Base-by-base conservation (phyloP, 352 stramenopile species). In the Phytophthora boehmeriae region DNA sequence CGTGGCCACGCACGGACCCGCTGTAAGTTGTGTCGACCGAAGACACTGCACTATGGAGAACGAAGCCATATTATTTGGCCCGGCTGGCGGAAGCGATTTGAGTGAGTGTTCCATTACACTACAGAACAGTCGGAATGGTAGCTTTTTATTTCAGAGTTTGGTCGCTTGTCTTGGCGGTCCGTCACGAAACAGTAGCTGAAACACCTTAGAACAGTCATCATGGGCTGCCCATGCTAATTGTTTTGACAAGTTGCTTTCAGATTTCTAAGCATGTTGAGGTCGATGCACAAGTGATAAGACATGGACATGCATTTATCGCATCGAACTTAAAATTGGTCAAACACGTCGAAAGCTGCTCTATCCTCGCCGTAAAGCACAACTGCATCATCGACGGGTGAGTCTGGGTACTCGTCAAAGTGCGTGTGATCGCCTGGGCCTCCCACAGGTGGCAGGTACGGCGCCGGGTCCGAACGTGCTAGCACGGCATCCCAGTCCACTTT, bases 381-480 rank as follows among this genome's bases (percentile, higher is more conserved):
- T 32, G 84, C 86, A 62, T 95, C 80, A 58, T 96, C 89, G 51
- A 95, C 73, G 32, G 91, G 88, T 16, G 86, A 96, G 63, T 98
- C 91, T 2, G 92, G 91, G 69, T 98, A 98, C 66, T 90, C 80
- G 66, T 98, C 93, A 70, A 98, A 98, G 84, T 98, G 93, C 68
- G 88, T 85, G 57, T 97, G 93, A 54, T 98, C 93, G 2, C 84
- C 87, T 2, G 88, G 85, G 4, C 89, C 89, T 1, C 77, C 71
- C 19, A 97, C 80, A 20, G 88, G 81, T 13, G 93, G 93, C 43
- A 97, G 50, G 54, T 97, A 97, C 51, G 88, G 89, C 50, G 92
- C 73, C 23, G 80, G 61, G 38, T 94, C 85, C 28, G 82, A 78
- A 52, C 80, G 78, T 45, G 86, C 63, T 39, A 94, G 83, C 51